phyloP scores from a whole-genome alignment of 2,329 filamentous ascomycete genomes.

The Fusarium euwallaceae region DNA sequence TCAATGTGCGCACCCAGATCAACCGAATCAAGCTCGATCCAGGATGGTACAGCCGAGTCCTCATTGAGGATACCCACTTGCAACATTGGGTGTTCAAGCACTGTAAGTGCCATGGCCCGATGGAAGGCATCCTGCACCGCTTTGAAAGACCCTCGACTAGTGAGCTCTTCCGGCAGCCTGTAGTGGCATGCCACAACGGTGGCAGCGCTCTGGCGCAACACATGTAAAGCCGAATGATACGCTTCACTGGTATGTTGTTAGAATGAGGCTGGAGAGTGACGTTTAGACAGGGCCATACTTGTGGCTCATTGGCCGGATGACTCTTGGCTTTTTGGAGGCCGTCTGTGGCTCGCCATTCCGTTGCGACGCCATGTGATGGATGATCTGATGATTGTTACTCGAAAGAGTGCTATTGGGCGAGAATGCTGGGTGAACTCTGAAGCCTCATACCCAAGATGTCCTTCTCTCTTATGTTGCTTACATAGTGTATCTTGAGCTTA shows the following conservation, averaged over 20 bases:
- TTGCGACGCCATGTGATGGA: conserved; percentile 16
- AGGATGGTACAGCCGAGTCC: conserved; percentile 33
- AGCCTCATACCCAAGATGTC: not conserved
- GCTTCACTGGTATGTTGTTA: conserved; percentile 26
- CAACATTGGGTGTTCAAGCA: conserved; percentile 34
- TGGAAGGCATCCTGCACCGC: conserved; percentile 17
- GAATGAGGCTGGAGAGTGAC: not conserved
- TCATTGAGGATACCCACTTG: conserved; percentile 40
- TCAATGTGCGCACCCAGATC: conserved; percentile 29
- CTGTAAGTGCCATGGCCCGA: conserved; percentile 33
- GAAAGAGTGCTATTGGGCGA: not conserved
- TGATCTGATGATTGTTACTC: not conserved
- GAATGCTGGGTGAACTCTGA: not conserved
- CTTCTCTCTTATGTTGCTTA: conserved; percentile 1
- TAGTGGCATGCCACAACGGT: conserved; percentile 32
- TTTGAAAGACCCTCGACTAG: not conserved
- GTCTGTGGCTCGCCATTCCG: not conserved
- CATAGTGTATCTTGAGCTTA: not conserved
- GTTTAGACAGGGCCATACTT: conserved; percentile 22
- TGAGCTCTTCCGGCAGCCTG: conserved; percentile 22
- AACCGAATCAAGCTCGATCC: conserved; percentile 28
- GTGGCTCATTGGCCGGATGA: conserved; percentile 39
- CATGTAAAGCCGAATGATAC: conserved; percentile 34
- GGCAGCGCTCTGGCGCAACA: conserved; percentile 36
- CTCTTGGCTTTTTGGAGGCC: conserved; percentile 7